A percentile compares a stretch with the other conserved stretches of the same genome.
These are phyloP conservation scores for Lenzites betulinus DNA, from an alignment of 768 basidiomycete species.

Conservation along the genomic window DNA sequence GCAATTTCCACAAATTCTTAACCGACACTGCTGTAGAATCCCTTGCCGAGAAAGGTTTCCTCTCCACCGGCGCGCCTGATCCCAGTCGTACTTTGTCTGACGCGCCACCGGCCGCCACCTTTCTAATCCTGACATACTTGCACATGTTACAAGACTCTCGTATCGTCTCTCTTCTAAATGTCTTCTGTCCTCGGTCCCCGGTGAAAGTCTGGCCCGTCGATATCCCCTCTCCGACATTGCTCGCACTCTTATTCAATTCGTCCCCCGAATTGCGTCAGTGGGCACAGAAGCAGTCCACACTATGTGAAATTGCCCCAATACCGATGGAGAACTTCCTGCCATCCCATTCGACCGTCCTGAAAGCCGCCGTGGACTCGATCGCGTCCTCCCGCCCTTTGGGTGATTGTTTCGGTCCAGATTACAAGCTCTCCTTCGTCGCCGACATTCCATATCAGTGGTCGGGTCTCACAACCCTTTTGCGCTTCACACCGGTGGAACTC, in stretches of 20 bases:
- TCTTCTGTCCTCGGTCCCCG: slow-evolving; percentile 37
- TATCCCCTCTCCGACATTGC: slow-evolving; percentile 59
- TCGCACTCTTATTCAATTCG: slow-evolving; percentile 58
- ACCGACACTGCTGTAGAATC: slow-evolving; percentile 50
- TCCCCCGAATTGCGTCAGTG: slow-evolving; percentile 54
- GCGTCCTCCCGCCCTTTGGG: slow-evolving; percentile 6
- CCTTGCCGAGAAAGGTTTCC: slow-evolving; percentile 36
- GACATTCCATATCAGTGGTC: slow-evolving; percentile 56
- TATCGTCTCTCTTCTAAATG: slow-evolving; percentile 45
- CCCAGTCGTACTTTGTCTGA: slow-evolving; percentile 36
- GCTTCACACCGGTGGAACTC: slow-evolving; percentile 51
- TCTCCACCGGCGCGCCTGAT: not conserved
- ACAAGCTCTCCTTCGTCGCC: slow-evolving; percentile 34
- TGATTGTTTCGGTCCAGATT: slow-evolving; percentile 4
- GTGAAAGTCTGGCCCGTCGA: slow-evolving; percentile 57
- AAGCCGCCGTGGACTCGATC: slow-evolving; percentile 36
- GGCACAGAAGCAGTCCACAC: slow-evolving; percentile 51
- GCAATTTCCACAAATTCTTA: slow-evolving; percentile 69
- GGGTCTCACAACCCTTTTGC: slow-evolving; percentile 46
- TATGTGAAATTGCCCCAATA: slow-evolving; percentile 45
- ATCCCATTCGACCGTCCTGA: slow-evolving; percentile 49
- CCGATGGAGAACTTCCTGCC: slow-evolving; percentile 47
- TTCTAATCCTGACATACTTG: slow-evolving; percentile 66
- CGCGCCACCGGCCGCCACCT: slow-evolving; percentile 52
- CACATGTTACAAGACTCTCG: slow-evolving; percentile 52